A percentile compares a stretch with the other conserved stretches of the same genome.
Evolutionary conservation across 2,329 filamentous ascomycete genomes (phyloP).

Genomic region (Venturia effusa): DNA sequence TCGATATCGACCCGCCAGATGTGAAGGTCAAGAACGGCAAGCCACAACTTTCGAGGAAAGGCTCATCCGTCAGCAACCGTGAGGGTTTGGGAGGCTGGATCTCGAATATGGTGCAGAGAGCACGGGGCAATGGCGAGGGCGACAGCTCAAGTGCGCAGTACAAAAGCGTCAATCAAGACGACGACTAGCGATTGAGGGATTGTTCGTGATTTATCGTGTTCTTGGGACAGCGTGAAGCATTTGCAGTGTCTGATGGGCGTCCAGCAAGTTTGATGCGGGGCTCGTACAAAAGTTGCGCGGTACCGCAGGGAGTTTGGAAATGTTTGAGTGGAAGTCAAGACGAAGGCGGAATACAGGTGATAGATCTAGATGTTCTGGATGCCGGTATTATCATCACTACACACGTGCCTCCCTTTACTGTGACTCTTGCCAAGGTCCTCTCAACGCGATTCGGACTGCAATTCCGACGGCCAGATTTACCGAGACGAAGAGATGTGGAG

Average conservation of each 20-base stretch:
- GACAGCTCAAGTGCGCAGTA: slow-evolving; percentile 34
- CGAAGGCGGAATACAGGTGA: not conserved
- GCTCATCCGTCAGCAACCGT: slow-evolving; percentile 18
- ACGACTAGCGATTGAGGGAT: slow-evolving; percentile 15
- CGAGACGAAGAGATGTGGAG: no score
- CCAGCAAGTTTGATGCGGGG: not conserved
- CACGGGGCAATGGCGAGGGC: slow-evolving; percentile 20
- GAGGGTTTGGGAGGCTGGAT: slow-evolving; percentile 62
- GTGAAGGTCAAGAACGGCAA: slow-evolving; percentile 44
- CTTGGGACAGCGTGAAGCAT: not conserved
- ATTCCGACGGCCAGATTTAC: no score
- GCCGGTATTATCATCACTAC: no score
- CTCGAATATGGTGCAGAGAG: slow-evolving; percentile 50
- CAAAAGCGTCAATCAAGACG: slow-evolving; percentile 34
- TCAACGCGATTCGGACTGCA: no score
- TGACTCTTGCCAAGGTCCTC: not conserved
- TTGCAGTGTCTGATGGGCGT: not conserved
- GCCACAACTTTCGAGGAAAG: slow-evolving; percentile 24
- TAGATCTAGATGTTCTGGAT: not conserved
- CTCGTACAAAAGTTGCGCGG: not conserved
- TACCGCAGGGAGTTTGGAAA: not conserved
- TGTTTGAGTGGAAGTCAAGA: not conserved
- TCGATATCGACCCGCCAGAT: slow-evolving; percentile 71
- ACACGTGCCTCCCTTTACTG: not conserved
- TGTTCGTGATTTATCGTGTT: not conserved